phyloP scores from a whole-genome alignment of 495 filamentous ascomycete species.

The Cercophora samala region DNA sequence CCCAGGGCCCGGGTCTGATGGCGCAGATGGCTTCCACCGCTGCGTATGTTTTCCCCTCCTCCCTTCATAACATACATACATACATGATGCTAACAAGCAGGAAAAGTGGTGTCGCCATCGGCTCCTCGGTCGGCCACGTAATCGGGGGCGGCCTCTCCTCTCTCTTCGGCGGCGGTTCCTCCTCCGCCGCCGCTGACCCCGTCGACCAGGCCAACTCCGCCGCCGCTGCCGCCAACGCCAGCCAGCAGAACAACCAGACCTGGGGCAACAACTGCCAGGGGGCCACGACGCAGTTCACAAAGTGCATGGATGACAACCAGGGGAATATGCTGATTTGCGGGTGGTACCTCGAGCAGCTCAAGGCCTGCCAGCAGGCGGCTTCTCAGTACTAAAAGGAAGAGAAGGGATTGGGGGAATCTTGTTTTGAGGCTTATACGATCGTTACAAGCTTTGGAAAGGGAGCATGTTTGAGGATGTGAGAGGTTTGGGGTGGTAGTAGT shows the following conservation, averaged over 20 bases:
- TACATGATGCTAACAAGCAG: slow-evolving; percentile 17
- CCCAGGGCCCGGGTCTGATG: slow-evolving; percentile 69
- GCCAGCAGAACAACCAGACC: slow-evolving; percentile 43
- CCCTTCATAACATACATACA: slow-evolving; percentile 1
- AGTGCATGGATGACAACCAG: slow-evolving; percentile 90
- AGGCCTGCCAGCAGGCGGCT: slow-evolving; percentile 76
- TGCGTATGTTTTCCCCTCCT: slow-evolving; percentile 55
- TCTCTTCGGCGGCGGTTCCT: slow-evolving; percentile 68
- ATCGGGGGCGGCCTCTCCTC: slow-evolving; percentile 90
- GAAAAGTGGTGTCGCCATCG: slow-evolving; percentile 86
- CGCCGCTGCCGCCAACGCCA: too few species aligned
- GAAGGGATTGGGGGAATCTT: too few species aligned
- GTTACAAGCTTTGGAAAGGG: slow-evolving; percentile 3
- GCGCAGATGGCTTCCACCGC: slow-evolving; percentile 85
- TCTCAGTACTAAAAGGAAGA: slow-evolving; percentile 71
- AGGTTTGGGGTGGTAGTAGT: not conserved
- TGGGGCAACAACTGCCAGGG: slow-evolving; percentile 67
- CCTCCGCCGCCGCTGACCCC: slow-evolving; percentile 59
- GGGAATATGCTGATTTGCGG: slow-evolving; percentile 94
- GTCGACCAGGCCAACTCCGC: slow-evolving; percentile 37
- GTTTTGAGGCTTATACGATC: too few species aligned
- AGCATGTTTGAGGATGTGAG: not conserved
- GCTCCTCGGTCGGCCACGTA: slow-evolving; percentile 90
- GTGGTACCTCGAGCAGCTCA: slow-evolving; percentile 95
- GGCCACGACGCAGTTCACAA: slow-evolving; percentile 81